These are phyloP conservation scores for Nitzschia sp. DNA, from an alignment of 108 stramenopile species.

Conservation along the genomic window DNA sequence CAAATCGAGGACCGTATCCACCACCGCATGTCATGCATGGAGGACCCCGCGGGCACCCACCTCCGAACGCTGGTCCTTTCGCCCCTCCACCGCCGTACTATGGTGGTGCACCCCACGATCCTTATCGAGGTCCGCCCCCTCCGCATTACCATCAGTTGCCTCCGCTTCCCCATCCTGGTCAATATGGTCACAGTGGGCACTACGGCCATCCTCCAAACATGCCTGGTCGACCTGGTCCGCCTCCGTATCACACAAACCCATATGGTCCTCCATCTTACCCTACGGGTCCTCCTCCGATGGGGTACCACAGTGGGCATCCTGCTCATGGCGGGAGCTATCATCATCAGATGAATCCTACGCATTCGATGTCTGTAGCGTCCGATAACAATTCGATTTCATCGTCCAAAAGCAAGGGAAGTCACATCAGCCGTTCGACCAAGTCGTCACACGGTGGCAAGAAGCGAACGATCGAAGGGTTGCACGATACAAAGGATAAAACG, in stretches of 20 bases:
- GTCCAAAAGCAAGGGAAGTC: constrained; percentile 30
- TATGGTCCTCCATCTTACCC: constrained; percentile 20
- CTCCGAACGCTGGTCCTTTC: constrained; percentile 11
- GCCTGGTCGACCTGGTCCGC: constrained; percentile 38
- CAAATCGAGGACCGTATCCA: constrained; percentile 15
- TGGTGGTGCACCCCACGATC: constrained; percentile 33
- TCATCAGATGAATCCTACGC: constrained; percentile 9
- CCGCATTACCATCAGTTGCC: constrained; percentile 46
- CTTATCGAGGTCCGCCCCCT: constrained; percentile 29
- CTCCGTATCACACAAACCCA: constrained; percentile 32
- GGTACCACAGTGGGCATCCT: constrained; percentile 29
- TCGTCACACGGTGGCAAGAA: constrained; percentile 44
- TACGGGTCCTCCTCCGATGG: constrained; percentile 30
- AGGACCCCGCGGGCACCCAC: constrained; percentile 33
- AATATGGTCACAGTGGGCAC: constrained; percentile 21
- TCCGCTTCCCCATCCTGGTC: constrained; percentile 28
- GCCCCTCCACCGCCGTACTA: constrained; percentile 27
- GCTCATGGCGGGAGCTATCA: constrained; percentile 6
- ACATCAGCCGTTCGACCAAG: constrained; percentile 28
- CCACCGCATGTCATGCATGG: constrained; percentile 29
- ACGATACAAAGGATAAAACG: constrained; percentile 24
- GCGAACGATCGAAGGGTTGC: constrained; percentile 56
- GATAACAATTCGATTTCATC: constrained; percentile 35
- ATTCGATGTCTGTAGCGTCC: constrained; percentile 17
- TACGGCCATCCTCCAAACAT: constrained; percentile 35